These are phyloP conservation scores for Tirmania nivea DNA, from an alignment of 495 filamentous ascomycete species.

Conservation along the genomic window DNA sequence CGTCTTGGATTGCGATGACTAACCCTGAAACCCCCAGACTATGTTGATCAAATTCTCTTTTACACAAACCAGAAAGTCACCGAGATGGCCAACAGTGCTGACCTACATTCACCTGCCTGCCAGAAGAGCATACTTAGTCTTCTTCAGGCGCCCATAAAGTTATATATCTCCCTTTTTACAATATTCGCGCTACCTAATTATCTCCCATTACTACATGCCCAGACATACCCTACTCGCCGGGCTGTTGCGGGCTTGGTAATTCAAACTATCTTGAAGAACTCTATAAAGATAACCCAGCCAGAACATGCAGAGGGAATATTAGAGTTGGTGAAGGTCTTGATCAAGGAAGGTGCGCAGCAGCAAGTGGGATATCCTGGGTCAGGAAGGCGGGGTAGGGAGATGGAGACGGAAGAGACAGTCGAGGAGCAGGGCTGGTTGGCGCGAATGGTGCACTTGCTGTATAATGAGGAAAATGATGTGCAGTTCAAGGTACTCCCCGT, in stretches of 20 bases:
- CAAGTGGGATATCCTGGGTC: constrained; percentile 63
- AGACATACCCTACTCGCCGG: constrained; percentile 81
- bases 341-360: constrained; percentile 77
- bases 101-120: constrained; percentile 67
- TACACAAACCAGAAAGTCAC: constrained; percentile 68
- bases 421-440: constrained; percentile 96
- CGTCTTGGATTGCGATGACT: constrained; percentile 15
- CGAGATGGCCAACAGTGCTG: constrained; percentile 78
- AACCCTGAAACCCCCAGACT: not conserved
- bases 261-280: constrained; percentile 53
- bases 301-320: constrained; percentile 75
- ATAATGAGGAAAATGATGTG: constrained; percentile 67
- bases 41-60: constrained; percentile 1
- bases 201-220: constrained; percentile 66
- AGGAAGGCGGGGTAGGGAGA: constrained; percentile 29
- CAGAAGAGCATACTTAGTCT: constrained; percentile 78
- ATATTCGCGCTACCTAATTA: constrained; percentile 79
- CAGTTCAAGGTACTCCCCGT: constrained; percentile 47
- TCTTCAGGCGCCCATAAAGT: constrained; percentile 66
- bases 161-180: constrained; percentile 83
- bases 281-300: constrained; percentile 49
- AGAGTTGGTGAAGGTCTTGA: constrained; percentile 67
- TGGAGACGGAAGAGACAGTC: constrained; percentile 79
- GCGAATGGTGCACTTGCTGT: constrained; percentile 68
- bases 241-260: constrained; percentile 77